These are phyloP conservation scores for Scytalidium lignicola DNA, from an alignment of 2,329 filamentous ascomycete species.

Conservation along the genomic window DNA sequence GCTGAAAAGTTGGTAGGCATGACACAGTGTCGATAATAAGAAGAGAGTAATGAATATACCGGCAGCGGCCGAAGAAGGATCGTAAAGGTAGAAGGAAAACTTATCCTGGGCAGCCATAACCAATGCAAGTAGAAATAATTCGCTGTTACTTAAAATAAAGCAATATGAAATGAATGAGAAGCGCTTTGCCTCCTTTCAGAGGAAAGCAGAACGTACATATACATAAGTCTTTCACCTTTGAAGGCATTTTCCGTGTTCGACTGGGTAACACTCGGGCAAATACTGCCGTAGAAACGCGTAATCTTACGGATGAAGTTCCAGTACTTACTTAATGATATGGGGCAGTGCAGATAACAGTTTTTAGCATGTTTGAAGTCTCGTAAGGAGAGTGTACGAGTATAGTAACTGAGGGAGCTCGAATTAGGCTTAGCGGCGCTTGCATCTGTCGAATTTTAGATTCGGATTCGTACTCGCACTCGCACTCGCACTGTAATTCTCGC, in stretches of 20 bases:
- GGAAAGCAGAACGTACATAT: not conserved
- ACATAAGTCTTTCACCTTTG: too few species aligned
- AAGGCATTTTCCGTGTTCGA: not conserved
- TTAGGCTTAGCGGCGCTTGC: too few species aligned
- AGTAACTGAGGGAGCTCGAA: too few species aligned
- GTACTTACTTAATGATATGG: not conserved
- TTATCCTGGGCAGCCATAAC: slow-evolving; percentile 1
- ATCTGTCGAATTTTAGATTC: not conserved
- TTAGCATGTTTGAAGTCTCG: too few species aligned
- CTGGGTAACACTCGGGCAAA: not conserved
- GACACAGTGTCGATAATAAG: slow-evolving; percentile 29
- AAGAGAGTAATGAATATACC: slow-evolving; percentile 37
- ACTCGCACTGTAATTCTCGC: not conserved
- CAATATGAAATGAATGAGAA: not conserved
- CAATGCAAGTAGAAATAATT: not conserved
- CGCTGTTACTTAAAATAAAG: not conserved
- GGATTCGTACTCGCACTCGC: not conserved
- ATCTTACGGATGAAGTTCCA: not conserved
- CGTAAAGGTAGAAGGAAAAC: slow-evolving; percentile 39
- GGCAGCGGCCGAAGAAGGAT: slow-evolving; percentile 39
- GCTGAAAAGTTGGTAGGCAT: slow-evolving; percentile 32
- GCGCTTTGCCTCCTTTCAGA: not conserved
- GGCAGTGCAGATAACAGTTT: not conserved
- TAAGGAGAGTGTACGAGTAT: too few species aligned
- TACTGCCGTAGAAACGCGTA: not conserved